Evolutionary conservation across 306 rosid genomes (phyloP), one percentile per base, ranked within the genome.

Genomic region (Casuarina cunninghamiana): DNA sequence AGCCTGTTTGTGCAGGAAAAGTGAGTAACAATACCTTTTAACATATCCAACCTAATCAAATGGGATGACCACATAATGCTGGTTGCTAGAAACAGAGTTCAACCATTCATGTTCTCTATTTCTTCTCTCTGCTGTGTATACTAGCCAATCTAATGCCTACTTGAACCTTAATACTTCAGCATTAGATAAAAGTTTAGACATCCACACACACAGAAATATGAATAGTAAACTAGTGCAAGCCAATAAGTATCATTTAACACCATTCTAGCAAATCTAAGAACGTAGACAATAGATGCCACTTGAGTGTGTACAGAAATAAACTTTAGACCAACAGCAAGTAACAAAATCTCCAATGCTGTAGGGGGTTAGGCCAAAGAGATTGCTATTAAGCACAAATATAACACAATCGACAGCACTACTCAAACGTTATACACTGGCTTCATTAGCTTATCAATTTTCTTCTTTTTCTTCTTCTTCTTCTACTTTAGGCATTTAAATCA

Each of bases 1-100:
- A 79, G 86, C 94, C 99, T 96, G 93, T 83, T 87, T 71, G 69
- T 72, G 32, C 74, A 81, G 63, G 49, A 74, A 80, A 16, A 71
- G 73, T 38, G 75, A 71, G 74, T 10, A 50, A 61, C 58, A 44
- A 13, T 62, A 35, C 43, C 54, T 45, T 60, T 60, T 26, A 65
- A 50, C 60, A 86, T 75, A 76, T 79, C 46, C 77, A 74, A n/a
- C 55, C 62, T 16, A 80, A 62, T 6, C 2, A 3, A 69, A 70
- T 53, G 72, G 75, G 61, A 81, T 35, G 44, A 72, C 44, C 50
- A 58, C 50, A 50, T 53, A n/a, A 37, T 61, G 68, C 35, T 35
- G 17, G 43, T 5, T 10, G 42, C 41, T 32, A 61, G 7, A 61
- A 61, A 4, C 68, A 61, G 37, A 61, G 42, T 35, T 41, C 68